Conservation (phyloP, 2,329 filamentous ascomycete species). For the Nigrospora sphaerica region DNA sequence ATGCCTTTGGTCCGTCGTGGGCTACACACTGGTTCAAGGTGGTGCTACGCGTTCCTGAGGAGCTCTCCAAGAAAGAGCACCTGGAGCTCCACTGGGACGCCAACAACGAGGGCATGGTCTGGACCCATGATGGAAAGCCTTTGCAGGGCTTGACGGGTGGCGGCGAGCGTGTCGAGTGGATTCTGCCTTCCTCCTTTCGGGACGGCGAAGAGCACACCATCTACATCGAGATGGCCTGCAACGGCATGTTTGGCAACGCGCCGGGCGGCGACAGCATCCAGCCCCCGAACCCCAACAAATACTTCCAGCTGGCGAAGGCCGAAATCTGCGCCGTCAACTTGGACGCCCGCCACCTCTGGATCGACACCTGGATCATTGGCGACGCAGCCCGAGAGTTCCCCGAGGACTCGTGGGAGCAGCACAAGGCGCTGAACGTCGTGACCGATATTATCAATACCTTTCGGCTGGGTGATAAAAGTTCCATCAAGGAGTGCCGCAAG, state of each 20-base stretch:
- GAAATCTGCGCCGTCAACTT: conserved; percentile 87
- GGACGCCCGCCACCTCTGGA: conserved; percentile 72
- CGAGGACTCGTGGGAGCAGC: conserved; percentile 78
- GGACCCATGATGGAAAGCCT: conserved; percentile 82
- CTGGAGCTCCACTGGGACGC: conserved; percentile 97
- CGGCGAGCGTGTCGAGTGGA: conserved; percentile 85
- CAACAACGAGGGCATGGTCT: conserved; percentile 90
- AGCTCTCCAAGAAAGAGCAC: conserved; percentile 67
- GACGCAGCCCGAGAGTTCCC: conserved; percentile 92
- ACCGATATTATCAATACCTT: conserved; percentile 90
- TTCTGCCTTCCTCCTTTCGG: conserved; percentile 72
- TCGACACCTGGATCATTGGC: conserved; percentile 93
- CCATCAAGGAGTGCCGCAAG: conserved; percentile 71
- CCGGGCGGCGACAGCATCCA: conserved; percentile 79
- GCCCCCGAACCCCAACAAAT: conserved; percentile 78
- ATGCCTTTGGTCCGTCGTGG: conserved; percentile 89
- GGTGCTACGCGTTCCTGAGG: conserved; percentile 65
- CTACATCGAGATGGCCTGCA: conserved; percentile 98
- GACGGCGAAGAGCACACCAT: conserved; percentile 83
- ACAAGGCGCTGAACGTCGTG: conserved; percentile 74
- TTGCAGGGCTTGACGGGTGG: conserved; percentile 88
- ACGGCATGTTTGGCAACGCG: conserved; percentile 95
- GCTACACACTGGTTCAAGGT: conserved; percentile 97
- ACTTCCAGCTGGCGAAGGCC: conserved; percentile 68
- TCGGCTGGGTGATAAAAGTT: conserved; percentile 70